Conservation (phyloP, 257 asterid genomes). For the Avicennia marina region DNA sequence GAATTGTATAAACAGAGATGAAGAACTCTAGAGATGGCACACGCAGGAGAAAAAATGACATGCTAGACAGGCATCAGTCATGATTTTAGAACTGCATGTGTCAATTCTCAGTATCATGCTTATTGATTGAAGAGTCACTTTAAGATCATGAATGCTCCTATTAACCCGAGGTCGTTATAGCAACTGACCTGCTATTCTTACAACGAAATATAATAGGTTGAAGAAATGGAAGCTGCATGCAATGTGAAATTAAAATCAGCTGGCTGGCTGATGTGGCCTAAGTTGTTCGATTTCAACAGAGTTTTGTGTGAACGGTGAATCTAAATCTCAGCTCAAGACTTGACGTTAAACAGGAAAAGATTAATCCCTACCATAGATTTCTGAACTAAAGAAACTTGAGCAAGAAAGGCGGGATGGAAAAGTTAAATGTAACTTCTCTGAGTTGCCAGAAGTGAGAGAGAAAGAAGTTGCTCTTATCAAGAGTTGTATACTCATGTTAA, state of each 20-base stretch:
- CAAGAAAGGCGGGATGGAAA: not conserved
- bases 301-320: not conserved
- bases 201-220: not conserved
- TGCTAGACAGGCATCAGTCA: not conserved
- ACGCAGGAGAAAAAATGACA: not conserved
- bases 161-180: not conserved
- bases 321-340: not conserved
- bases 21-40: not conserved
- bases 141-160: not conserved
- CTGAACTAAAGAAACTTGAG: not conserved
- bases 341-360: no score
- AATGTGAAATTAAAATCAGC: not conserved
- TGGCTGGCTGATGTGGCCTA: no score
- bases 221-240: not conserved
- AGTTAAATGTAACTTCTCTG: not conserved
- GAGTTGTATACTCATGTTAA: not conserved
- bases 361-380: not conserved
- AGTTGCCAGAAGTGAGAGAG: not conserved
- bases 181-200: not conserved
- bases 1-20: not conserved
- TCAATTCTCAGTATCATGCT: not conserved
- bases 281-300: no score
- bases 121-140: constrained; percentile 1
- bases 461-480: not conserved
- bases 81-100: not conserved